Evolutionary conservation across 2,329 filamentous ascomycete genomes (phyloP).

Genomic region (Zymoseptoria ardabiliae): DNA sequence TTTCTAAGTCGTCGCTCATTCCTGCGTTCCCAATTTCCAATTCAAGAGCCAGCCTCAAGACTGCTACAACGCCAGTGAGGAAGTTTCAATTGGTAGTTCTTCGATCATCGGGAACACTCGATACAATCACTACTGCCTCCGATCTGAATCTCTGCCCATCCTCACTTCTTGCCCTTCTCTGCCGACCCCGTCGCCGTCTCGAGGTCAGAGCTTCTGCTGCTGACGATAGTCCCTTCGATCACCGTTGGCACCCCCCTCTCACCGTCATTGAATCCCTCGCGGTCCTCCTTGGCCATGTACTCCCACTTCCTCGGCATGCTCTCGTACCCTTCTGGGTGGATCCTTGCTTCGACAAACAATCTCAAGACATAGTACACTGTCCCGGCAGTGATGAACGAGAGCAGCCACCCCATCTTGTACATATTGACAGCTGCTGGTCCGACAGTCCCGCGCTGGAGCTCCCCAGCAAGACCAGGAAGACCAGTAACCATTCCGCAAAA

Average conservation of each 20-base stretch:
- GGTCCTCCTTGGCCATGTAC: constrained; percentile 8
- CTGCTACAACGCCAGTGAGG: no score
- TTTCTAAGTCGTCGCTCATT: no score
- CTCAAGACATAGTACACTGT: constrained; percentile 12
- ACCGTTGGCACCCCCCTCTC: neutral
- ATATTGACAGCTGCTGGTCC: constrained; percentile 16
- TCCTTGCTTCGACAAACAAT: constrained; percentile 13
- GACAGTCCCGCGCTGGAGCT: constrained; percentile 12
- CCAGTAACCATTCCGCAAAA: constrained; percentile 15
- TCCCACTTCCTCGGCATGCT: constrained; percentile 14
- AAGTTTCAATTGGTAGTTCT: no score
- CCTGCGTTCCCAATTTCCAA: no score
- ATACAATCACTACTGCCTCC: no score
- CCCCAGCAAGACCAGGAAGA: constrained; percentile 16
- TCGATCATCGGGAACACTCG: no score
- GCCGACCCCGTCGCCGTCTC: neutral
- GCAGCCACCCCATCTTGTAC: constrained; percentile 18
- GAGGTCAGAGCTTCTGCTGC: neutral
- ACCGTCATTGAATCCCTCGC: neutral
- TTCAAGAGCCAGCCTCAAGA: no score
- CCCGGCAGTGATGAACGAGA: constrained; percentile 13
- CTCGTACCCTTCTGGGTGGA: constrained; percentile 11
- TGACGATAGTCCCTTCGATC: neutral
- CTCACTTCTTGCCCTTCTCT: neutral
- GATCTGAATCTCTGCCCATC: neutral